Evolutionary conservation across 1,284 basidiomycete genomes (phyloP), one percentile per base, ranked within the genome.

Genomic region (Pyrrhoderma noxium): DNA sequence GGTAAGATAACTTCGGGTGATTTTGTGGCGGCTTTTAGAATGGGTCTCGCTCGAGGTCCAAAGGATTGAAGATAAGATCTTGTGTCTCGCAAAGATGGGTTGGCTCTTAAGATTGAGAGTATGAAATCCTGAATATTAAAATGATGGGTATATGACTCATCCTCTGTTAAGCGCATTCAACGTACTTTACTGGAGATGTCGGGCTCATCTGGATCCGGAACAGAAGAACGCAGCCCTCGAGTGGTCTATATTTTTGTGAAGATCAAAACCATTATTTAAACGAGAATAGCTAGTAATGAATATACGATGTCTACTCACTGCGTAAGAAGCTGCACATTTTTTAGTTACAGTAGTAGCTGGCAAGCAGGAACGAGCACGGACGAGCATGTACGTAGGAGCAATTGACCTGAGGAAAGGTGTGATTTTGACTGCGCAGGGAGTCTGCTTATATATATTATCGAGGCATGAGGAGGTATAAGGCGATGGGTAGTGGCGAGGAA

Each of bases 41-140:
- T 23, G 35, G 57, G 51, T 50, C 64, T 70, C 40, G 74, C 78
- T 43, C 72, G 75, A 45, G 74, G 73, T 19, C 83, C 82, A 62
- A 99, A 98, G 27, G 84, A 89, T 39, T 85, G 86, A 13, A 97
- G 79, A 67, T 97, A 99, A 0, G 85, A 82, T 54, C 84, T 85
- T 37, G 92, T 89, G 67, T 99, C 96, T 59, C 96, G 77, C 51
- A 86, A 69, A 1, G 95, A 97, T 8, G 96, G 94, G 56, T 92
- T 93, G 35, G 96, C 89, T 58, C 89, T 85, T 49, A 99, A 76
- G 61, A 99, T 89, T 45, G 93, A 95, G 49, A 99, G 72, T 65
- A 99, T 95, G 63, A 99, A 94, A 64, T 97, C 94, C 93, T 99
- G 65, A 31, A 55, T 8, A 36, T 22, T 14, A 16, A n/a, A 23